Conservation (phyloP, 352 stramenopile genomes). For the Globisporangium middletonii region DNA sequence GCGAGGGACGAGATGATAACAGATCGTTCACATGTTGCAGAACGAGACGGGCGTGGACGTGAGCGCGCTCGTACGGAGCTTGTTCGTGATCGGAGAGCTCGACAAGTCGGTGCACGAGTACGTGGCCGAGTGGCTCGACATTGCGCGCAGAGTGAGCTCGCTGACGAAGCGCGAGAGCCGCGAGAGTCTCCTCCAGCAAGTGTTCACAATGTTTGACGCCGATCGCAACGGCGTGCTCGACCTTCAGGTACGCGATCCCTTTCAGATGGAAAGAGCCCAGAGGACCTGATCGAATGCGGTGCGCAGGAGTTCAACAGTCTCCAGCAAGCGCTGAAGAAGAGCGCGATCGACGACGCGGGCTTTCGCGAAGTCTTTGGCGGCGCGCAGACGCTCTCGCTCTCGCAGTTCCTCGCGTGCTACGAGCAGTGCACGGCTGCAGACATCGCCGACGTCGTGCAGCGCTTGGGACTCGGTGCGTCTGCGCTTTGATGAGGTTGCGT, state of each 20-base stretch:
- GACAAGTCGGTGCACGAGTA: slow-evolving; percentile 32
- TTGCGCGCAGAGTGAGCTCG: slow-evolving; percentile 13
- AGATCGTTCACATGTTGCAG: slow-evolving; percentile 3
- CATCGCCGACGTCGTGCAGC: slow-evolving; percentile 23
- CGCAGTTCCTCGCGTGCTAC: slow-evolving; percentile 34
- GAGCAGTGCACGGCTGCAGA: slow-evolving; percentile 29
- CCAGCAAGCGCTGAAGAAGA: slow-evolving; percentile 39
- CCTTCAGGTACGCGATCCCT: slow-evolving; percentile 17
- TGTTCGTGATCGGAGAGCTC: slow-evolving; percentile 32
- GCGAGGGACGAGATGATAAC: neutral
- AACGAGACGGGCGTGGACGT: slow-evolving; percentile 11
- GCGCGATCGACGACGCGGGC: slow-evolving; percentile 27
- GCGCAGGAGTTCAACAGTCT: slow-evolving; percentile 54
- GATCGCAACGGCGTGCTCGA: slow-evolving; percentile 32
- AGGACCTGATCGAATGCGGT: neutral
- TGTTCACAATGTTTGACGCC: slow-evolving; percentile 41
- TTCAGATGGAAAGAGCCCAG: too few relatives aligned
- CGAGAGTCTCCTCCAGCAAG: slow-evolving; percentile 23
- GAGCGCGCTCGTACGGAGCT: slow-evolving; percentile 19
- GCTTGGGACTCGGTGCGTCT: slow-evolving; percentile 36
- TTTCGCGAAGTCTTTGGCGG: slow-evolving; percentile 35
- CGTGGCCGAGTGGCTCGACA: slow-evolving; percentile 17
- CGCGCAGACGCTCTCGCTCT: slow-evolving; percentile 18
- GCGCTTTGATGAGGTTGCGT: neutral
- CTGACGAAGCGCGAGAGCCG: slow-evolving; percentile 40